Conservation (phyloP, 805 yeast species). For the Monosporozyma aquatica region DNA sequence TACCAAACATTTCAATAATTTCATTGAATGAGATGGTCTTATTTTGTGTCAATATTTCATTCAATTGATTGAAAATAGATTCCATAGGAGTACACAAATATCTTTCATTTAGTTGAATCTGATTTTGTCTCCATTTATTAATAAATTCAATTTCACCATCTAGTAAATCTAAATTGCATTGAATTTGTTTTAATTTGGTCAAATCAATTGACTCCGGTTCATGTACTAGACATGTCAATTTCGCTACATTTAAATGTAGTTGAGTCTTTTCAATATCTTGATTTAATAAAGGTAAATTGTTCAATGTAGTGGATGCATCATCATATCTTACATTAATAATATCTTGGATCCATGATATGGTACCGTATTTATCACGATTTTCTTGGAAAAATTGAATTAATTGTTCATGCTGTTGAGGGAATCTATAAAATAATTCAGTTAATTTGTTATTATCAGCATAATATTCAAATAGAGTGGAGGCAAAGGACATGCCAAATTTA, state of each 20-base stretch:
- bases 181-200: conserved; percentile 35
- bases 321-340: conserved; percentile 42
- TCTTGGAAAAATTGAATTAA: conserved; percentile 45
- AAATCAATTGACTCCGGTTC: conserved; percentile 8
- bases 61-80: conserved; percentile 17
- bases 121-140: conserved; percentile 21
- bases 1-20: conserved; percentile 44
- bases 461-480: conserved; percentile 49
- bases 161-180: conserved; percentile 39
- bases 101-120: conserved; percentile 18
- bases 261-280: conserved; percentile 37
- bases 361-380: conserved; percentile 36
- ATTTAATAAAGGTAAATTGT: conserved; percentile 34
- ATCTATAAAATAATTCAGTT: conserved; percentile 46
- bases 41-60: conserved; percentile 21
- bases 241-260: conserved; percentile 61
- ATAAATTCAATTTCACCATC: conserved; percentile 40
- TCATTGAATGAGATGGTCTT: conserved; percentile 37
- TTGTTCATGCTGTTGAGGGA: conserved; percentile 42
- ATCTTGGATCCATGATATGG: conserved; percentile 66
- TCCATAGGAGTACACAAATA: conserved; percentile 17
- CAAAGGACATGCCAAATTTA: conserved; percentile 61
- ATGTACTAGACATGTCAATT: conserved; percentile 49
- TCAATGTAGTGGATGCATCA: conserved; percentile 42
- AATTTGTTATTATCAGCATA: conserved; percentile 46